These are phyloP conservation scores for Zangia roseola DNA, from an alignment of 768 basidiomycete species.

Conservation along the genomic window DNA sequence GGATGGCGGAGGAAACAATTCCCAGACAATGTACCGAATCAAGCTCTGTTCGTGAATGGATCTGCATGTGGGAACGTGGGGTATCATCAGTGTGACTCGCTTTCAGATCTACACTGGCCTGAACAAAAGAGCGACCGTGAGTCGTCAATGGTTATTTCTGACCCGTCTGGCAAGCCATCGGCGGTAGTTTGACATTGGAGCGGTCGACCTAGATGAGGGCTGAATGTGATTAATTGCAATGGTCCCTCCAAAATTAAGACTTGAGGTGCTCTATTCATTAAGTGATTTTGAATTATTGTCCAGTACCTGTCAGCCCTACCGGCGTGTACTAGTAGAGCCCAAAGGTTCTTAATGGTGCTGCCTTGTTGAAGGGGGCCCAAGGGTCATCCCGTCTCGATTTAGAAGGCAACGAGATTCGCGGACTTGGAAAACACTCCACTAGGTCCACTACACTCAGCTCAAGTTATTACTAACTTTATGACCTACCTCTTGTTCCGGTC, in stretches of 20 bases:
- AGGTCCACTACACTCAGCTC: too few relatives aligned
- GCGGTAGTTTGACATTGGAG: background rate
- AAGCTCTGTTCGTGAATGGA: background rate
- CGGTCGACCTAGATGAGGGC: background rate
- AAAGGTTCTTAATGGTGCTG: too few relatives aligned
- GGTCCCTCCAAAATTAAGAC: background rate
- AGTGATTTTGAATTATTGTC: background rate
- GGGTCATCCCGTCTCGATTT: slow-evolving; percentile 6
- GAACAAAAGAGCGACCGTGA: background rate
- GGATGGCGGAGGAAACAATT: background rate
- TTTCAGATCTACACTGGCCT: background rate
- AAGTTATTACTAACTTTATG: slow-evolving; percentile 12
- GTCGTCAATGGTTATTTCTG: background rate
- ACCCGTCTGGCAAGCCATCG: background rate
- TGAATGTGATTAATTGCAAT: background rate
- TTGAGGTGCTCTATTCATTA: background rate
- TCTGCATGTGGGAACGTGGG: background rate
- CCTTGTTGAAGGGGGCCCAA: too few relatives aligned
- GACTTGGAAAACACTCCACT: slow-evolving; percentile 14
- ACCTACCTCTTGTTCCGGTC: slow-evolving; percentile 5
- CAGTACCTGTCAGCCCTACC: background rate
- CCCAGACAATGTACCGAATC: background rate
- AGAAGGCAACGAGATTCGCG: slow-evolving; percentile 9
- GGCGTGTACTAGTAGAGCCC: too few relatives aligned
- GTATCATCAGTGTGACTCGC: background rate